Percentiles rank a stretch among this genome's conserved stretches.
These are phyloP conservation scores for Sungouiozyma intestinalis DNA, from an alignment of 805 yeast species.

Conservation along the genomic window DNA sequence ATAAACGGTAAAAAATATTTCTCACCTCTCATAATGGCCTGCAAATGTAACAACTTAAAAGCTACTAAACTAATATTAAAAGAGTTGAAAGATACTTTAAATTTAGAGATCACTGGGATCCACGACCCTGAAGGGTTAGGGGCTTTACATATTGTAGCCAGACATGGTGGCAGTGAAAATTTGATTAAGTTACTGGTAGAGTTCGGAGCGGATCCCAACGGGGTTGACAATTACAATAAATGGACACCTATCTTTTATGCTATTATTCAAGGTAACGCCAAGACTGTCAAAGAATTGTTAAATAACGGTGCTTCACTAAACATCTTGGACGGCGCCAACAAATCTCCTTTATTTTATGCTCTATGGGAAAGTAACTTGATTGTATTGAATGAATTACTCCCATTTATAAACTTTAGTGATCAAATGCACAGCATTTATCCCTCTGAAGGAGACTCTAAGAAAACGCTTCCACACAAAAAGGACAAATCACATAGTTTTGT, in stretches of 20 bases:
- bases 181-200: constrained; percentile 57
- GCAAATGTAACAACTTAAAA: constrained; percentile 68
- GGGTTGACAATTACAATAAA: constrained; percentile 71
- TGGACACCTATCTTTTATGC: constrained; percentile 95
- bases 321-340: constrained; percentile 67
- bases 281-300: constrained; percentile 60
- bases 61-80: constrained; percentile 56
- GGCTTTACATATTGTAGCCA: constrained; percentile 81
- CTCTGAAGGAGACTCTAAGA: neutral
- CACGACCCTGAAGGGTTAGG: constrained; percentile 80
- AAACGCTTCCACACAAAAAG: neutral
- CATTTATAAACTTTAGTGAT: constrained; percentile 2
- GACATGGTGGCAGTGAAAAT: constrained; percentile 60
- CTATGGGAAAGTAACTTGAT: constrained; percentile 88
- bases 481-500: constrained; percentile 1
- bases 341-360: constrained; percentile 76
- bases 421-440: neutral
- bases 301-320: constrained; percentile 61
- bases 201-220: constrained; percentile 71
- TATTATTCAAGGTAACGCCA: constrained; percentile 70
- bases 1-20: constrained; percentile 46
- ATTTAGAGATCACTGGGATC: constrained; percentile 3
- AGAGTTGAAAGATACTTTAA: constrained; percentile 7
- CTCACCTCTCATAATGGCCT: constrained; percentile 75
- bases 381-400: constrained; percentile 60